Percentiles rank a stretch among this genome's conserved stretches.
These are phyloP conservation scores for Skeletonema grethae DNA, from an alignment of 108 stramenopile genomes.

Conservation along the genomic window DNA sequence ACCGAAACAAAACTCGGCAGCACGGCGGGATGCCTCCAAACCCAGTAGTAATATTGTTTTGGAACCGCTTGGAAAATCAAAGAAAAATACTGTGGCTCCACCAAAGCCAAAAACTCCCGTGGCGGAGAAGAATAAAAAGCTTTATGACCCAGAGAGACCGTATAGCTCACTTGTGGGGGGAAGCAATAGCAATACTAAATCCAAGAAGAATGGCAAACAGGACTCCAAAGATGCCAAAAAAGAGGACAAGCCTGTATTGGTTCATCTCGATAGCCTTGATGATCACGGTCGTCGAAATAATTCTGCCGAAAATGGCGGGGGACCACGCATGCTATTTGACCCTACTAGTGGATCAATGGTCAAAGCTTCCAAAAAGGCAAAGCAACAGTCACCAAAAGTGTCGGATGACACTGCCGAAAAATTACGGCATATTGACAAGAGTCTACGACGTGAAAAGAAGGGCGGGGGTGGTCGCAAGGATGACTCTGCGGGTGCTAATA, in stretches of 20 bases:
- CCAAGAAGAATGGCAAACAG: not conserved
- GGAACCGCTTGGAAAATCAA: conserved; percentile 42
- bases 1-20: conserved; percentile 9
- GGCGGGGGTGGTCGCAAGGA: conserved; percentile 18
- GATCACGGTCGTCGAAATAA: conserved; percentile 74
- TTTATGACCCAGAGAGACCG: conserved; percentile 65
- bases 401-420: conserved; percentile 11
- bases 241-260: conserved; percentile 43
- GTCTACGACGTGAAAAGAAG: conserved; percentile 24
- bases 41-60: conserved; percentile 32
- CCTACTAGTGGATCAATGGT: conserved; percentile 89
- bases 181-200: conserved; percentile 24
- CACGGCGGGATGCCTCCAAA: conserved; percentile 10
- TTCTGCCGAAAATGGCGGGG: conserved; percentile 29
- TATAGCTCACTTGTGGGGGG: conserved; percentile 53
- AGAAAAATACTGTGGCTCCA: conserved; percentile 7
- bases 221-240: not conserved
- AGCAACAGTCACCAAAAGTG: not conserved
- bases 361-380: conserved; percentile 56
- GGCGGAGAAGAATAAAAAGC: conserved; percentile 26
- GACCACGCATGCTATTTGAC: conserved; percentile 85
- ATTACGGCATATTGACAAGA: conserved; percentile 30
- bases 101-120: conserved; percentile 8
- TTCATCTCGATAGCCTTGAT: conserved; percentile 73
- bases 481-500: conserved; percentile 8